These are phyloP conservation scores for Ampelocalamus luodianensis DNA, from an alignment of 176 grass and related monocot genomes.

Conservation along the genomic window DNA sequence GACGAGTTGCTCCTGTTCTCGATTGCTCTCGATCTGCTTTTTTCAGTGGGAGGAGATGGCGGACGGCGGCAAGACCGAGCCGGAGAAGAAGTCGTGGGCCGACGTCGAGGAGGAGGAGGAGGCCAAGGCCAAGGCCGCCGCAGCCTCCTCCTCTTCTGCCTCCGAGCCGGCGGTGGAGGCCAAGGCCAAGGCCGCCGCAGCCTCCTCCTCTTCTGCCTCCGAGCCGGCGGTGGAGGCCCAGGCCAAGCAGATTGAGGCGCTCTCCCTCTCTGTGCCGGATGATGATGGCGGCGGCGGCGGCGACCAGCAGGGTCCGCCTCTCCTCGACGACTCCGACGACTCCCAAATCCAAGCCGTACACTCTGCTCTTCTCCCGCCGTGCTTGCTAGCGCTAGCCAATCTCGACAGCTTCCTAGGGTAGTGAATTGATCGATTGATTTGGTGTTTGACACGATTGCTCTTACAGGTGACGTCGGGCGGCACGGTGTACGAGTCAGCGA, in stretches of 20 bases:
- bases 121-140: constrained; percentile 56
- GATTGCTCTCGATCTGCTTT: constrained; percentile 39
- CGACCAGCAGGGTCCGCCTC: constrained; percentile 40
- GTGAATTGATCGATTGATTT: constrained; percentile 1
- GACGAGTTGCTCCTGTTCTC: neutral
- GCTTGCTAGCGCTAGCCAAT: neutral
- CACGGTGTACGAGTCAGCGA: constrained; percentile 88
- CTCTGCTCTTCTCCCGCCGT: neutral
- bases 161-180: constrained; percentile 30
- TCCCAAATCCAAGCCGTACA: constrained; percentile 86
- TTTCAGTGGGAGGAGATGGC: constrained; percentile 37
- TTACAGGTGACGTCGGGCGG: constrained; percentile 74
- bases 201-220: constrained; percentile 14
- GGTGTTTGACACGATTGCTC: neutral
- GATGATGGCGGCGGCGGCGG: constrained; percentile 31
- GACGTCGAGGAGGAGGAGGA: constrained; percentile 78
- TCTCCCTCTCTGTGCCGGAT: constrained; percentile 62
- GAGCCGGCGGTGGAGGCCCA: constrained; percentile 42
- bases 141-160: neutral
- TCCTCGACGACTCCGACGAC: constrained; percentile 83
- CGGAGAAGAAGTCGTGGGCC: constrained; percentile 81
- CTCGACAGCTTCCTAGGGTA: neutral
- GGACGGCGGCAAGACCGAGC: constrained; percentile 50
- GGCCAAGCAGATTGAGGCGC: constrained; percentile 77
- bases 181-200: constrained; percentile 49